phyloP scores from a whole-genome alignment of 2,329 filamentous ascomycete species.

The Microdochium bolleyi region DNA sequence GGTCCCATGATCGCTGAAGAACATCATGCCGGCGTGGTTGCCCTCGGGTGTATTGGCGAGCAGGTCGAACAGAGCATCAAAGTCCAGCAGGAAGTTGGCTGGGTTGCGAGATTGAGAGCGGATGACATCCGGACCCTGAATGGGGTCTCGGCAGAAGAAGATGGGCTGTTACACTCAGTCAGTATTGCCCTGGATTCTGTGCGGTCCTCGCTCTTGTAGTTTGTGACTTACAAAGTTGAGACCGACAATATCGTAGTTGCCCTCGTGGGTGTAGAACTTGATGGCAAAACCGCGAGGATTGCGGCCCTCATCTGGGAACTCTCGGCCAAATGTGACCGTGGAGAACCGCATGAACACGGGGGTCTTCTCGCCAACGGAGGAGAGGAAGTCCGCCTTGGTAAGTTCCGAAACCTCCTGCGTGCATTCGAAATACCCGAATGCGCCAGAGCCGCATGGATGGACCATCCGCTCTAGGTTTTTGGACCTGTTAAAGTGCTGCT shows the following conservation, averaged over 20 bases:
- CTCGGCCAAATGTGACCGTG: constrained; percentile 19
- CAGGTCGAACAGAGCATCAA: constrained; percentile 38
- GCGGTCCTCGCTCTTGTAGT: too few species aligned
- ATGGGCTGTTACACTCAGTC: constrained; percentile 24
- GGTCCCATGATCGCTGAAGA: constrained; percentile 41
- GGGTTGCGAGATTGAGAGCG: constrained; percentile 36
- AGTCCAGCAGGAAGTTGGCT: constrained; percentile 38
- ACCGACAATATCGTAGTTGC: constrained; percentile 44
- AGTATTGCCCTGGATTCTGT: not conserved
- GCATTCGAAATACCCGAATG: constrained; percentile 34
- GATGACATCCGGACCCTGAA: constrained; percentile 37
- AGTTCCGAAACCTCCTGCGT: constrained; percentile 16
- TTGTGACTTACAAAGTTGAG: constrained; percentile 25
- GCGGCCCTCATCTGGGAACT: constrained; percentile 25
- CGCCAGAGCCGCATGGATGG: constrained; percentile 26
- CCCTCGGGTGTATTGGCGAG: constrained; percentile 37
- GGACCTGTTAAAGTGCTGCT: constrained; percentile 48
- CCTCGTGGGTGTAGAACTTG: constrained; percentile 61
- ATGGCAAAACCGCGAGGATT: constrained; percentile 54
- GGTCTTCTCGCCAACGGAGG: constrained; percentile 38
- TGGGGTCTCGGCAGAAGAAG: constrained; percentile 40
- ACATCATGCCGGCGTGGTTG: constrained; percentile 39
- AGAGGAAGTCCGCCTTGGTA: constrained; percentile 21
- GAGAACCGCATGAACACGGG: constrained; percentile 49
- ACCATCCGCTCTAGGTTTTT: constrained; percentile 36